Conservation (phyloP, 2,329 filamentous ascomycete genomes). For the Ploettnerulaceae sp. region DNA sequence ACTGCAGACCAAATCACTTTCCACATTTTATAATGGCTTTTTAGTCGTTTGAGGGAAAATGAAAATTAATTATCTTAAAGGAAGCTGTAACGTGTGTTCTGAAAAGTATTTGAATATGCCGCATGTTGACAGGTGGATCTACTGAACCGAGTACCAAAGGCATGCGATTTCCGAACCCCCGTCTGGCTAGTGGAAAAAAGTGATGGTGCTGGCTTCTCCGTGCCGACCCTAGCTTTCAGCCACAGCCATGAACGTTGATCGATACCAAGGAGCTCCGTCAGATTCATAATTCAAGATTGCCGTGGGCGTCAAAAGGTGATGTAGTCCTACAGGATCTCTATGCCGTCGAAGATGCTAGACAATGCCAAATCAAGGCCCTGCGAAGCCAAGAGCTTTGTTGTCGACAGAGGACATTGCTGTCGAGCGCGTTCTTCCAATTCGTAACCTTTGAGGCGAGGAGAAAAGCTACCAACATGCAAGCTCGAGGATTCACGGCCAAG, state of each 20-base stretch:
- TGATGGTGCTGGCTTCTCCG: background rate
- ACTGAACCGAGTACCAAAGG: too few species aligned
- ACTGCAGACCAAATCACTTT: too few species aligned
- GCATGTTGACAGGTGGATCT: too few species aligned
- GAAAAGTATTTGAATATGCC: too few species aligned
- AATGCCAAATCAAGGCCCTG: slow-evolving; percentile 9
- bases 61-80: too few species aligned
- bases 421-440: slow-evolving; percentile 27
- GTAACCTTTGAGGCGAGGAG: slow-evolving; percentile 18
- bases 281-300: too few species aligned
- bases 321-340: background rate
- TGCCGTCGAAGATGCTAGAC: slow-evolving; percentile 7
- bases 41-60: too few species aligned
- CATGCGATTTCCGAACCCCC: too few species aligned
- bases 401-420: slow-evolving; percentile 17
- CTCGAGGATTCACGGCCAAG: background rate
- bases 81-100: too few species aligned
- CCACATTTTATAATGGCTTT: too few species aligned
- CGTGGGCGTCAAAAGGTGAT: background rate
- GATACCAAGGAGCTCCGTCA: too few species aligned
- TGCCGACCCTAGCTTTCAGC: background rate
- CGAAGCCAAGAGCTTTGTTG: slow-evolving; percentile 19
- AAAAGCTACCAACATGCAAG: background rate
- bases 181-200: too few species aligned
- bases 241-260: background rate